These are phyloP conservation scores for Colletotrichum sp. DNA, from an alignment of 2,329 filamentous ascomycete genomes.

Conservation along the genomic window DNA sequence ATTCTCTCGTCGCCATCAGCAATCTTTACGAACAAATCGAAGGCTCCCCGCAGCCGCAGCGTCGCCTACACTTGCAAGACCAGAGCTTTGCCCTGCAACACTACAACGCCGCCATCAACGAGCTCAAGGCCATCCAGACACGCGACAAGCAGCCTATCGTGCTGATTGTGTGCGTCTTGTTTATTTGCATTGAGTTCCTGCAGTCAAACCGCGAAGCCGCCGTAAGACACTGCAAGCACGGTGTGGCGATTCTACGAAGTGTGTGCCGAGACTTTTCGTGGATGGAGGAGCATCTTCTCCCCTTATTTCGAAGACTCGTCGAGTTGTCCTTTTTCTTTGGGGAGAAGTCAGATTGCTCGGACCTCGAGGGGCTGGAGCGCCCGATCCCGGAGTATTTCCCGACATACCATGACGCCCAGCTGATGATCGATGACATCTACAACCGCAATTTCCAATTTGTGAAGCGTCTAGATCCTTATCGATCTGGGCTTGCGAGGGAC, in stretches of 20 bases:
- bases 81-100: conserved; percentile 45
- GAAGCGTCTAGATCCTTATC: conserved; percentile 30
- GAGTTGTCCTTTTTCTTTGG: conserved; percentile 13
- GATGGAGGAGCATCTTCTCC: conserved; percentile 10
- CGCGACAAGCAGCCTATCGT: conserved; percentile 27
- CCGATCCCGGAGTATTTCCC: conserved; percentile 2
- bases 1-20: conserved; percentile 55
- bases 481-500: conserved; percentile 19
- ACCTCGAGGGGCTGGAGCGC: conserved; percentile 8
- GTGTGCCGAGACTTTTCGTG: conserved; percentile 11
- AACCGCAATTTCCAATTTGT: conserved; percentile 34
- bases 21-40: conserved; percentile 44
- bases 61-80: not conserved
- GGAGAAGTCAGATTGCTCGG: conserved; percentile 22
- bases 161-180: conserved; percentile 53
- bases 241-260: conserved; percentile 5
- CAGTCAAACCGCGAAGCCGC: conserved; percentile 25
- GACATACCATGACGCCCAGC: conserved; percentile 32
- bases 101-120: conserved; percentile 54
- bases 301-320: not conserved
- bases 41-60: not conserved
- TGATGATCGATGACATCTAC: conserved; percentile 33
- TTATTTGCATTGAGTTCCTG: conserved; percentile 61
- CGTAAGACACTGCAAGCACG: conserved; percentile 15
- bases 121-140: conserved; percentile 41